Evolutionary conservation across 1,284 basidiomycete genomes (phyloP).

Genomic region (Melanopsichium pennsylvanicum): DNA sequence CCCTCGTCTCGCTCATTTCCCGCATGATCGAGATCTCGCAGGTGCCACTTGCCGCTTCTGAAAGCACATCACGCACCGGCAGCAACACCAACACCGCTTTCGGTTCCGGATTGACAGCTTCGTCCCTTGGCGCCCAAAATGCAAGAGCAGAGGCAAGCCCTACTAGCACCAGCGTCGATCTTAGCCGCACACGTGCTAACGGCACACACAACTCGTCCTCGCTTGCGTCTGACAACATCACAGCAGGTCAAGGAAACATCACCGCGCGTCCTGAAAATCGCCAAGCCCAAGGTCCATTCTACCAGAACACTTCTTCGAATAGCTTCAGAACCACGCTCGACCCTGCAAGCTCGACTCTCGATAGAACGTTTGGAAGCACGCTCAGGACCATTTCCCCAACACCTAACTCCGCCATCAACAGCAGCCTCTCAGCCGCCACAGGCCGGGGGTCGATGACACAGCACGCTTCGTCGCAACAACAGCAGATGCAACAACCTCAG

Average conservation of each 20-base stretch:
- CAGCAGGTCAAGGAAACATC: conserved; percentile 2
- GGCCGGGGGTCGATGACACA: conserved; percentile 16
- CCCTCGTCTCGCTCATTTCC: conserved; percentile 40
- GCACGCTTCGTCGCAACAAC: conserved; percentile 11
- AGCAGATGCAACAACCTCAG: not conserved
- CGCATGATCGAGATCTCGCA: conserved; percentile 45
- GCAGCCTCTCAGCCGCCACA: conserved; percentile 21
- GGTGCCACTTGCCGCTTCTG: conserved; percentile 16
- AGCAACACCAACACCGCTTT: conserved; percentile 3
- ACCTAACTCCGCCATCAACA: conserved; percentile 14
- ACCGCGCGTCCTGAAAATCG: conserved; percentile 24
- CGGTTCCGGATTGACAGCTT: not conserved
- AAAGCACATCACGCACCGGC: conserved; percentile 8
- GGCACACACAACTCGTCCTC: conserved; percentile 18
- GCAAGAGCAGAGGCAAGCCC: conserved; percentile 21
- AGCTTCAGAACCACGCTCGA: conserved; percentile 23
- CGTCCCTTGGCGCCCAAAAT: conserved; percentile 1
- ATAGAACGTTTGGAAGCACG: conserved; percentile 37
- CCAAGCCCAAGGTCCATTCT: conserved; percentile 23
- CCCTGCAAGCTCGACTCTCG: conserved; percentile 24
- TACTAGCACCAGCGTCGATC: conserved; percentile 17
- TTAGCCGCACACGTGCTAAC: conserved; percentile 29
- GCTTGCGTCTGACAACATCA: conserved; percentile 13
- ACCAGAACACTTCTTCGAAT: conserved; percentile 14
- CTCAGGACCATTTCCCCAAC: conserved; percentile 29